Evolutionary conservation across 2,329 filamentous ascomycete genomes (phyloP).

Genomic region (Fusarium tupiense): DNA sequence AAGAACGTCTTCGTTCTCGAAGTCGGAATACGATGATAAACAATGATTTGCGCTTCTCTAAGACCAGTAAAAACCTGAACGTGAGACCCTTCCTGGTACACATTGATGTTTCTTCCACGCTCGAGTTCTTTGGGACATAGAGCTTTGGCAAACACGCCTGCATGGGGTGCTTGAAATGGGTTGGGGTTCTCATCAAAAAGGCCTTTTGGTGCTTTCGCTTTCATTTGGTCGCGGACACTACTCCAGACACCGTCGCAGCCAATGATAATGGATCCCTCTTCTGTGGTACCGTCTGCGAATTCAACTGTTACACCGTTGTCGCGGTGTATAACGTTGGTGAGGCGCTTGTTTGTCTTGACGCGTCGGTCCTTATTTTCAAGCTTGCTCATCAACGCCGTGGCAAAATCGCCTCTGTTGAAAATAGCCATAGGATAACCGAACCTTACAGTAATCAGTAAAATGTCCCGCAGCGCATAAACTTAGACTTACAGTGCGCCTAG

Average conservation of each 20-base stretch:
- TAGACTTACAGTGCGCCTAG: not conserved
- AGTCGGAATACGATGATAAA: slow-evolving; percentile 9
- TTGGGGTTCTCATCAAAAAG: slow-evolving; percentile 14
- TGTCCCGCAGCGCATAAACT: rapidly evolving
- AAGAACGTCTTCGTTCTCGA: slow-evolving; percentile 13
- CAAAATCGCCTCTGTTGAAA: slow-evolving; percentile 22
- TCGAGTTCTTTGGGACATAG: not conserved
- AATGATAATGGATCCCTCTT: not conserved
- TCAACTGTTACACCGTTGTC: slow-evolving; percentile 3
- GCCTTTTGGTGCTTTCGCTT: slow-evolving; percentile 1
- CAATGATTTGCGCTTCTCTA: slow-evolving; percentile 6
- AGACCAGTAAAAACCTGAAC: slow-evolving; percentile 20
- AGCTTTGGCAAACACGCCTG: slow-evolving; percentile 4
- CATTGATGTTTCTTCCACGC: not conserved
- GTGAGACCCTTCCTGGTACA: slow-evolving; percentile 10
- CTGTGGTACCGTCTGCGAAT: slow-evolving; percentile 8
- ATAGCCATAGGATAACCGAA: slow-evolving; percentile 21
- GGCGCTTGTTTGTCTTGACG: slow-evolving; percentile 19
- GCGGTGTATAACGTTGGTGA: not conserved
- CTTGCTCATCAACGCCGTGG: not conserved
- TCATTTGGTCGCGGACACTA: slow-evolving; percentile 19
- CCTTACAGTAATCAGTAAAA: not conserved
- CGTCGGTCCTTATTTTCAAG: not conserved
- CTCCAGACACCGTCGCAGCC: slow-evolving; percentile 22
- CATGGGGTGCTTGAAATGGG: slow-evolving; percentile 10